These are phyloP conservation scores for Botrytis fabae DNA, from an alignment of 2,329 filamentous ascomycete genomes.

Conservation along the genomic window DNA sequence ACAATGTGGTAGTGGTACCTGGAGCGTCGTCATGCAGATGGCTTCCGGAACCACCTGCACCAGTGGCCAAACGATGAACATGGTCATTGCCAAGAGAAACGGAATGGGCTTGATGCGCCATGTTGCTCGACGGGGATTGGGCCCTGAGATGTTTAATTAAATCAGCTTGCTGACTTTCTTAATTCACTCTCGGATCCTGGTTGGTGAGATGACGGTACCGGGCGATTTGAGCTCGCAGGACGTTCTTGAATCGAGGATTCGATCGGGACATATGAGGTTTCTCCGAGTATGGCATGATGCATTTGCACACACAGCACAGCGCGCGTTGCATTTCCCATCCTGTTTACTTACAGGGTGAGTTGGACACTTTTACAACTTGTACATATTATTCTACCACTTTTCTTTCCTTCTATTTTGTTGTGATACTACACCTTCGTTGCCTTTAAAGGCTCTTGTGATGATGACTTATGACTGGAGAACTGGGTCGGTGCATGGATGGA, in stretches of 20 bases:
- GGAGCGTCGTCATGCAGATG: constrained; percentile 48
- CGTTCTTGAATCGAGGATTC: neutral
- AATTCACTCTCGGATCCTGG: neutral
- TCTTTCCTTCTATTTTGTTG: neutral
- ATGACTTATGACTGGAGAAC: neutral
- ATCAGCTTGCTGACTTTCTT: neutral
- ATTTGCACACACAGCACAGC: neutral
- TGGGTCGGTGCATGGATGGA: neutral
- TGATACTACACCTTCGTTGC: neutral
- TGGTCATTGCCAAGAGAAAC: constrained; percentile 43
- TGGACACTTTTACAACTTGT: neutral
- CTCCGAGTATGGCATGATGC: neutral
- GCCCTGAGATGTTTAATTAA: neutral
- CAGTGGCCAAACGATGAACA: constrained; percentile 44
- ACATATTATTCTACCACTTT: neutral
- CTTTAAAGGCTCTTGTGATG: neutral
- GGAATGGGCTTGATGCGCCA: neutral
- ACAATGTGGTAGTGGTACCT: constrained; percentile 54
- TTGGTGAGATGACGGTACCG: neutral
- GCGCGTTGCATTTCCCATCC: neutral
- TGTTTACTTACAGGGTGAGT: neutral
- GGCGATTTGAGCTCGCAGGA: constrained; percentile 9
- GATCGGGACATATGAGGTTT: neutral
- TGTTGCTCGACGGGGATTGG: neutral
- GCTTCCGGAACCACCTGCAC: constrained; percentile 50